These are phyloP conservation scores for Exophiala sp. DNA, from an alignment of 2,329 filamentous ascomycete species.

Conservation along the genomic window DNA sequence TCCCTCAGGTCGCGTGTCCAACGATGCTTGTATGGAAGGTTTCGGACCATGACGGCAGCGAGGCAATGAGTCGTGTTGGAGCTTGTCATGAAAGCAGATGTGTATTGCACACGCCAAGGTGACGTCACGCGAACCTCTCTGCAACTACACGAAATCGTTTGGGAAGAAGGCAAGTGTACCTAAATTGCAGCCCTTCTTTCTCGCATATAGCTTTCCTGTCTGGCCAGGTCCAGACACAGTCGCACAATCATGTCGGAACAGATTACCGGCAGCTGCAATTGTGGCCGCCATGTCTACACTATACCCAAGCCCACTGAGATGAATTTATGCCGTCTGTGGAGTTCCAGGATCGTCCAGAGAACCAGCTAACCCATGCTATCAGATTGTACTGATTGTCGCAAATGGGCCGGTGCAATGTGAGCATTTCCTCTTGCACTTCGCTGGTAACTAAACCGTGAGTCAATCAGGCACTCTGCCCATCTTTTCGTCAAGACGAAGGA, in stretches of 20 bases:
- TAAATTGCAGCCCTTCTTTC: too few relatives aligned
- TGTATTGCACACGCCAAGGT: too few relatives aligned
- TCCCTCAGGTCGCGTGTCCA: background rate
- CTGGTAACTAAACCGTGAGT: background rate
- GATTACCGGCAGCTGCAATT: constrained; percentile 8
- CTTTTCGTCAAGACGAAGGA: constrained; percentile 3
- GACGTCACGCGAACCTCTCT: too few relatives aligned
- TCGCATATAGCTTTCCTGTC: background rate
- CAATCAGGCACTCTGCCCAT: constrained; percentile 7
- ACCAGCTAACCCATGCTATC: background rate
- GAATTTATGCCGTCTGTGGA: constrained; percentile 11
- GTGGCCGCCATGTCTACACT: constrained; percentile 8
- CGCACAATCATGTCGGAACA: background rate
- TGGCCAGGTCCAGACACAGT: background rate
- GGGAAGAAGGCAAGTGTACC: too few relatives aligned
- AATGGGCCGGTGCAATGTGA: constrained; percentile 12
- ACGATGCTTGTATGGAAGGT: background rate
- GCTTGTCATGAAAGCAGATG: too few relatives aligned
- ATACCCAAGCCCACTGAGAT: constrained; percentile 9
- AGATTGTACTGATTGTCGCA: constrained; percentile 12
- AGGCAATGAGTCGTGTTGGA: too few relatives aligned
- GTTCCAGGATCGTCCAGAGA: background rate
- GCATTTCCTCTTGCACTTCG: background rate
- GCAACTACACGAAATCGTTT: too few relatives aligned
- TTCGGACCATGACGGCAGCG: too few relatives aligned